phyloP scores from a whole-genome alignment of 331 rosid species.

The Dryas integrifolia region DNA sequence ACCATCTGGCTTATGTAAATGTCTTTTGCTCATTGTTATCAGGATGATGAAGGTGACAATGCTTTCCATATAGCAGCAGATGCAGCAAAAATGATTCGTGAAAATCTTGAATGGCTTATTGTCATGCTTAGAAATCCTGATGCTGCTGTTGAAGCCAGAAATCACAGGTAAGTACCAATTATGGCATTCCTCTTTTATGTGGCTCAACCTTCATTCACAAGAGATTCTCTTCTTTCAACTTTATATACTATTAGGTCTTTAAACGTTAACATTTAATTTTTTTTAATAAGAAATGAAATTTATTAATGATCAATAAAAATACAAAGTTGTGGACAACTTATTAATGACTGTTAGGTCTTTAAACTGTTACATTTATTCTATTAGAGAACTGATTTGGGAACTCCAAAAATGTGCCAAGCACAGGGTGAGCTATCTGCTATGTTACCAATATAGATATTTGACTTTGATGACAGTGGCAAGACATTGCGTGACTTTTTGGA shows the following conservation, averaged over 20 bases:
- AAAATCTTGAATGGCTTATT: slow-evolving; percentile 94
- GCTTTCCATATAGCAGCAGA: slow-evolving; percentile 97
- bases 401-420: background rate
- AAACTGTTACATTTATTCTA: background rate
- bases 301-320: background rate
- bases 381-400: background rate
- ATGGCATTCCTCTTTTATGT: slow-evolving; percentile 8
- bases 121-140: slow-evolving; percentile 75
- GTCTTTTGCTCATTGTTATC: slow-evolving; percentile 22
- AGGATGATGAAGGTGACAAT: slow-evolving; percentile 97
- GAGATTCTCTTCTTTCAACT: slow-evolving; percentile 13
- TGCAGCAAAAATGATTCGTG: slow-evolving; percentile 93
- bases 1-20: background rate
- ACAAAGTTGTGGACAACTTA: background rate
- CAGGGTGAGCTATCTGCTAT: background rate
- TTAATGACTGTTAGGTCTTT: background rate
- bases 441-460: background rate
- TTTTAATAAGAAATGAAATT: background rate
- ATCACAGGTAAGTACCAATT: slow-evolving; percentile 69
- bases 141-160: slow-evolving; percentile 87
- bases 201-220: slow-evolving; percentile 9
- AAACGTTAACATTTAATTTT: background rate
- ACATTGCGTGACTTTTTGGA: slow-evolving; percentile 83
- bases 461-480: slow-evolving; percentile 74
- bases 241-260: background rate